Evolutionary conservation across 139 green algal genomes (phyloP).

Genomic region (Tetradesmus obliquus): DNA sequence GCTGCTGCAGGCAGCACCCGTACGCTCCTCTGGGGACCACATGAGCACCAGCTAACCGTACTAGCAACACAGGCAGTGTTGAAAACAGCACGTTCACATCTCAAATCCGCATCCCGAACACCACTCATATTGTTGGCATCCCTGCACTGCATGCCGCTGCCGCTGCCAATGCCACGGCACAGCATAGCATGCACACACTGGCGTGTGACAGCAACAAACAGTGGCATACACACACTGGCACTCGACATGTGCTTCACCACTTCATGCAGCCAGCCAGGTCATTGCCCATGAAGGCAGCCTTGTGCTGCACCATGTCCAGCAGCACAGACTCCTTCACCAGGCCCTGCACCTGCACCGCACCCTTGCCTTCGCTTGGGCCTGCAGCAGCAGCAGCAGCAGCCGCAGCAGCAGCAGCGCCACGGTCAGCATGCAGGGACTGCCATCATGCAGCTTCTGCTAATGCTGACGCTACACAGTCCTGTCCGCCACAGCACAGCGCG

Average conservation of each 20-base stretch:
- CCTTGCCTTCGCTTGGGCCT: constrained; percentile 5
- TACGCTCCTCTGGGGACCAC: too few relatives aligned
- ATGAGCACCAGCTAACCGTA: too few relatives aligned
- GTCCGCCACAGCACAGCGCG: neutral
- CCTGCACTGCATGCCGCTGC: too few relatives aligned
- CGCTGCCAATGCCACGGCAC: neutral
- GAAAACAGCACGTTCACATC: too few relatives aligned
- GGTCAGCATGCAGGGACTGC: neutral
- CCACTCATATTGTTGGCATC: too few relatives aligned
- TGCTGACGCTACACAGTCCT: too few relatives aligned
- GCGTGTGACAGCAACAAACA: neutral
- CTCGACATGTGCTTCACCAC: neutral
- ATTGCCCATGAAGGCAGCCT: constrained; percentile 8
- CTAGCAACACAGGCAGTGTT: too few relatives aligned
- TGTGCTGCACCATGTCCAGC: constrained; percentile 4
- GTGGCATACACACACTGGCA: neutral
- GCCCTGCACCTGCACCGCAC: constrained; percentile 3
- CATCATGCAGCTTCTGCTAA: neutral
- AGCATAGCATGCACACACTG: neutral
- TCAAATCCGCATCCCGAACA: too few relatives aligned
- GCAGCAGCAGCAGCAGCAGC: neutral
- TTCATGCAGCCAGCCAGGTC: neutral
- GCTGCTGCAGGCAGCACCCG: too few relatives aligned
- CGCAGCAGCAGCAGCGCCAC: neutral
- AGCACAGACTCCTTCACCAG: neutral